A percentile compares a stretch with the other conserved stretches of the same genome.
These are phyloP conservation scores for Ceratocystis colombiana DNA, from an alignment of 2,329 filamentous ascomycete species.

Conservation along the genomic window DNA sequence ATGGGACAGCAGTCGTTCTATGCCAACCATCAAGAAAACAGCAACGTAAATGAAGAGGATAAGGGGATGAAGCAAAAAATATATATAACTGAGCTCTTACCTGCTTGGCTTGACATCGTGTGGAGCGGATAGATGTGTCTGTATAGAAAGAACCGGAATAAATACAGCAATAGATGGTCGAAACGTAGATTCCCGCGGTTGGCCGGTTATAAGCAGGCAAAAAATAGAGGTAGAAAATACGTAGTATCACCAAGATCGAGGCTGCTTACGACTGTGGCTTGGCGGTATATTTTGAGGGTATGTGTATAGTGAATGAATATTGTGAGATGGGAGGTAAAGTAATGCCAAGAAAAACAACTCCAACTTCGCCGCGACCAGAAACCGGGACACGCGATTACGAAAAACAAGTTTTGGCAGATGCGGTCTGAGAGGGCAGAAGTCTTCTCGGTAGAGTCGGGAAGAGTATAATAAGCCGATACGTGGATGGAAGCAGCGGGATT, in stretches of 20 bases:
- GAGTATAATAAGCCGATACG: background rate
- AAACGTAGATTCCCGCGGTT: background rate
- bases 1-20: background rate
- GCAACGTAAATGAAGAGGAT: background rate
- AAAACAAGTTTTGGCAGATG: background rate
- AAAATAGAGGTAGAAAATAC: background rate
- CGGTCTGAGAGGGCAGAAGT: too few species aligned
- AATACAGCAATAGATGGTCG: background rate
- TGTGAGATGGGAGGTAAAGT: background rate
- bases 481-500: too few species aligned
- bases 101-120: constrained; percentile 25
- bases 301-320: background rate
- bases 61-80: background rate
- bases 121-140: background rate
- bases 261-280: background rate
- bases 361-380: background rate
- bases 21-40: background rate
- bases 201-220: background rate
- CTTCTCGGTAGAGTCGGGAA: background rate
- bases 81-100: constrained; percentile 13
- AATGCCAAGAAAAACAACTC: background rate
- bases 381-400: background rate
- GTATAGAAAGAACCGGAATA: background rate
- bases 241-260: background rate
- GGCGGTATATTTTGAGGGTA: background rate